Evolutionary conservation across 345 rosid species (phyloP), one percentile per base, ranked within the genome.

Genomic region (Eucalyptus curtisii): DNA sequence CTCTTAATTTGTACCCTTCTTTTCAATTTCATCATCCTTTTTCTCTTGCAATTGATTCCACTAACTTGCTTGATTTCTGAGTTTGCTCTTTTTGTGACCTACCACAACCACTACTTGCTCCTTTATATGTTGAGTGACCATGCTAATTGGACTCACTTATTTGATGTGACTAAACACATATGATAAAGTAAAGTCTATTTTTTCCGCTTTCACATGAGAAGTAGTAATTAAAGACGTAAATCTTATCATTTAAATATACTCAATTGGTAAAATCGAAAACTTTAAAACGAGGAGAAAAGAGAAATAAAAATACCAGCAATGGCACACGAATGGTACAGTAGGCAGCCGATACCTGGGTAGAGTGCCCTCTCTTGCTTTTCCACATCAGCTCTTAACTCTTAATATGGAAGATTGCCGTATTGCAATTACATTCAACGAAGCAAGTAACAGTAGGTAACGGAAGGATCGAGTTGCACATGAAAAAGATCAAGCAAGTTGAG

Each of bases 251-350:
- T 55, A 24, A 55, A 55, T 2, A 55, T 24, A 55, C 61, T 55
- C 11, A 22, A 24, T 24, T 1, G 1, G 1, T 5, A 24, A 24
- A 55, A 14, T 1, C 1, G 12, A 55, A 9, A 55, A 55, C 13
- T 22, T 55, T 9, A 55, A 55, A 10, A 55, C 10, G 13, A 55
- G 61, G 17, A 49, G 52, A 55, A 24, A 9, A 49, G 52, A 55
- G 10, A 9, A 55, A 55, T 10, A 55, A 10, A 10, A 55, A 49
- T 55, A 55, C 27, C 61, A 4, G 61, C 27, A 55, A 24, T 55
- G 61, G 61, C 61, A 55, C 61, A 22, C 2, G 13, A 55, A 24
- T 25, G 61, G 61, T 53, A 53, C 5, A 53, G 9, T 24, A 24
- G 61, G 61, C 27, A 55, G 4, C 61, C 30, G 13, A 22, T 4